Conservation (phyloP, 805 yeast species). For the Candida maesae region DNA sequence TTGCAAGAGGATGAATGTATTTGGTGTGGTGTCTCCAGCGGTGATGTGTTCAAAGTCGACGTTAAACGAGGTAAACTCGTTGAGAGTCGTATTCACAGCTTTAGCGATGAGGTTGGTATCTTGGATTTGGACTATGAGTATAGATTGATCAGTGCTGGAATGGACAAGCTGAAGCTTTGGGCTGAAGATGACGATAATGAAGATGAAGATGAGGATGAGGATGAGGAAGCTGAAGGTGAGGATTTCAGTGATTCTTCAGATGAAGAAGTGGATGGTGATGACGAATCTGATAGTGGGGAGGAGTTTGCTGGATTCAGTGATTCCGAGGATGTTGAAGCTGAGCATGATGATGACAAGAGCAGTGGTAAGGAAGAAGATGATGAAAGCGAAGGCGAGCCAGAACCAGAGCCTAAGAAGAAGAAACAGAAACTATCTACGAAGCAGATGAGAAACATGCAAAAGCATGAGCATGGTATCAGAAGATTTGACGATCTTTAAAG, state of each 20-base stretch:
- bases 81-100: slow-evolving; percentile 64
- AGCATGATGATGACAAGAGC: too few relatives aligned
- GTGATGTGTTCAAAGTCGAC: slow-evolving; percentile 65
- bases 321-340: too few relatives aligned
- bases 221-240: slow-evolving; percentile 21
- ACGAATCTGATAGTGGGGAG: slow-evolving; percentile 18
- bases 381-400: slow-evolving; percentile 19
- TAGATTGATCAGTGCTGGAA: slow-evolving; percentile 75
- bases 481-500: slow-evolving; percentile 55
- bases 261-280: slow-evolving; percentile 26
- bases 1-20: slow-evolving; percentile 45
- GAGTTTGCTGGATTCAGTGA: slow-evolving; percentile 15
- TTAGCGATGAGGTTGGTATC: slow-evolving; percentile 67
- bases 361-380: too few relatives aligned
- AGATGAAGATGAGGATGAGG: slow-evolving; percentile 25
- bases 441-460: slow-evolving; percentile 44
- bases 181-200: slow-evolving; percentile 34
- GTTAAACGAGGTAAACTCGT: slow-evolving; percentile 57
- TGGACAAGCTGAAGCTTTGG: slow-evolving; percentile 84
- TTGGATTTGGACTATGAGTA: slow-evolving; percentile 81
- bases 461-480: slow-evolving; percentile 60
- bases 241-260: slow-evolving; percentile 56
- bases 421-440: slow-evolving; percentile 38
- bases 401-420: slow-evolving; percentile 22
- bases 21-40: slow-evolving; percentile 82